Evolutionary conservation across 331 rosid genomes (phyloP), one percentile per base, ranked within the genome.

Genomic region (Dryas integrifolia): DNA sequence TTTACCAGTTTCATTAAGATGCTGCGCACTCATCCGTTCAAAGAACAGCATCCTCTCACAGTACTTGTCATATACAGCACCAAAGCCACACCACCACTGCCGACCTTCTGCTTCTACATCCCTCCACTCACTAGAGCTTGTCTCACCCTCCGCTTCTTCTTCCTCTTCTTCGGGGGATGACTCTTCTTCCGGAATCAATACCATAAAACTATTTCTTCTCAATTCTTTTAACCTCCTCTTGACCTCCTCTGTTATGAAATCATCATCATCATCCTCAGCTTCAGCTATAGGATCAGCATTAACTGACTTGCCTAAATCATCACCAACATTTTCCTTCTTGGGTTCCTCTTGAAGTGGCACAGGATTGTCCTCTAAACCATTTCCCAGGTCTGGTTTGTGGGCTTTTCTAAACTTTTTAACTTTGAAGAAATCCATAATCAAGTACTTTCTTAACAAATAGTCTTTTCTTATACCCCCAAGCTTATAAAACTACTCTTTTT

Each of bases 51-150:
- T 94, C 70, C 90, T 77, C 81, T 94, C 95, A 21, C 95, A 86
- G 81, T 94, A 94, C 69, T 85, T 84, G 69, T 94, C 97, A 76
- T 81, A 91, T 45, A 94, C 77, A 72, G 96, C 96, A 77, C 88
- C 98, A 67, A 91, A 85, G 39, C 97, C 98, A 14, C 92, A 91
- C 98, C 97, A 94, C 98, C 98, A 91, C 66, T 82, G 96, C 70
- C 85, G 91, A 58, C 90, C 98, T 79, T 91, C 98, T 16, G 96
- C 98, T 78, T 94, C 97, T 65, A 94, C 92, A 76, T 94, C 98
- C 78, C 95, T 87, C 98, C 98, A 94, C 70, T 91, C 96, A 10
- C 78, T 83, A 8, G 91, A 82, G 70, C 82, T 77, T 5, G 86
- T 79, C 82, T 83, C 92, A 55, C 84, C 89, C n/a, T 74, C 88